Evolutionary conservation across 1,139 yeast species (phyloP).

Genomic region (Suhomyces chickasaworum): DNA sequence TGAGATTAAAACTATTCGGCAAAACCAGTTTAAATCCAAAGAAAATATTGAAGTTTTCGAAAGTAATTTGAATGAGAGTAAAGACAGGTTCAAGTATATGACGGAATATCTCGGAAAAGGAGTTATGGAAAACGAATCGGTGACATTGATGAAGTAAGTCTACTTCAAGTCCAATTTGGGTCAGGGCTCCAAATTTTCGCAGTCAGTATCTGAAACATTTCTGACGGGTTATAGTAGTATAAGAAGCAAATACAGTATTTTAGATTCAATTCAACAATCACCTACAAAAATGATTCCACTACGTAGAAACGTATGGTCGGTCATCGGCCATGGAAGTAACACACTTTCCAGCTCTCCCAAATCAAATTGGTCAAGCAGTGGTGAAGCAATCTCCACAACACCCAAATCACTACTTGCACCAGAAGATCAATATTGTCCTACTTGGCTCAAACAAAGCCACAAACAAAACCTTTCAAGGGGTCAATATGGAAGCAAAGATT

Average conservation of each 20-base stretch:
- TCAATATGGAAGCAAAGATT: background rate
- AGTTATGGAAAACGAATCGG: constrained; percentile 59
- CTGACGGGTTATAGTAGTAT: background rate
- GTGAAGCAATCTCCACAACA: background rate
- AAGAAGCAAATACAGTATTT: background rate
- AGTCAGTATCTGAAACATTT: constrained; percentile 3
- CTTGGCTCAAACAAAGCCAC: constrained; percentile 1
- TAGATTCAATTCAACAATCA: background rate
- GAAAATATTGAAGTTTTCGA: constrained; percentile 66
- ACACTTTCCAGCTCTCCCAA: background rate
- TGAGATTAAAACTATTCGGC: constrained; percentile 58
- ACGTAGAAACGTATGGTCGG: background rate
- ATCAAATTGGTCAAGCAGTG: background rate
- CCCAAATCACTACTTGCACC: background rate
- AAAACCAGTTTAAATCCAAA: constrained; percentile 61
- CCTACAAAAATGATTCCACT: background rate
- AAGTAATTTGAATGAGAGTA: constrained; percentile 56
- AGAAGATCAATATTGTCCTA: constrained; percentile 4
- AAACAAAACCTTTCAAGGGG: background rate
- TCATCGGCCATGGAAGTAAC: background rate
- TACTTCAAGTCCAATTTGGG: background rate
- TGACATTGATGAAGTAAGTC: constrained; percentile 11
- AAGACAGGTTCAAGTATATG: constrained; percentile 71
- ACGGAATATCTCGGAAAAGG: constrained; percentile 88
- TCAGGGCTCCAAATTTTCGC: constrained; percentile 2